A percentile compares a stretch with the other conserved stretches of the same genome.
Evolutionary conservation across 2,329 filamentous ascomycete genomes (phyloP).

Genomic region (Chaetomiaceae sp.): DNA sequence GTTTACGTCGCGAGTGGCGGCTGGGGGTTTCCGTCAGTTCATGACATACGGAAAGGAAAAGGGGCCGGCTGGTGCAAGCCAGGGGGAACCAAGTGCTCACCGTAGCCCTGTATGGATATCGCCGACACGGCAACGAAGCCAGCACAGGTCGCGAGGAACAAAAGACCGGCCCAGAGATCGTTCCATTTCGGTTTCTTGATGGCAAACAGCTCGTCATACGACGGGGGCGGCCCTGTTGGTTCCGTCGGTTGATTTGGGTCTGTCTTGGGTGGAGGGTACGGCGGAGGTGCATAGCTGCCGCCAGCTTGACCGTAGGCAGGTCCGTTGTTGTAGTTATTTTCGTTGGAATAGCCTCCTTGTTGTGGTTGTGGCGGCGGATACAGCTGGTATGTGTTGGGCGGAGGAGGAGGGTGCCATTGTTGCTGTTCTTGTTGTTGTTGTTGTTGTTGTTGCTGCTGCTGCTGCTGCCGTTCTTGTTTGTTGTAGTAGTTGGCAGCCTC

Average conservation of each 20-base stretch:
- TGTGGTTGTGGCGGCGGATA: slow-evolving; percentile 8
- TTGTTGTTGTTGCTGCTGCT: no score
- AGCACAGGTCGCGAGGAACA: slow-evolving; percentile 38
- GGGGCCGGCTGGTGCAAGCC: no score
- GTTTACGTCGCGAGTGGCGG: slow-evolving; percentile 53
- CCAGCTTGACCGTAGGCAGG: neutral
- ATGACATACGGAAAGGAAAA: no score
- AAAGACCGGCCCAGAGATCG: slow-evolving; percentile 80
- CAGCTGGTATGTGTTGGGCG: slow-evolving; percentile 17
- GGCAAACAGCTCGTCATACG: slow-evolving; percentile 78
- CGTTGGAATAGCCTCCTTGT: neutral
- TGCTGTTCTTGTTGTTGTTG: no score
- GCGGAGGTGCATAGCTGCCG: slow-evolving; percentile 19
- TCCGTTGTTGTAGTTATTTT: slow-evolving; percentile 8
- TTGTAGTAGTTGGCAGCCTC: slow-evolving; percentile 22
- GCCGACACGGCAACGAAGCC: slow-evolving; percentile 75
- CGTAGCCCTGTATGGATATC: slow-evolving; percentile 70
- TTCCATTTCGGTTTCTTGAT: slow-evolving; percentile 82
- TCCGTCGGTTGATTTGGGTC: slow-evolving; percentile 13
- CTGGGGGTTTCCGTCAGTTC: slow-evolving; percentile 23
- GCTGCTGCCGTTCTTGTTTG: no score
- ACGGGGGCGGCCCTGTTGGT: slow-evolving; percentile 40
- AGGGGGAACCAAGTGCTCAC: no score
- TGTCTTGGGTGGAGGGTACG: slow-evolving; percentile 15
- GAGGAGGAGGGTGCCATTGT: slow-evolving; percentile 14